Percentiles rank a stretch among this genome's conserved stretches.
Evolutionary conservation across 257 asterid genomes (phyloP).

Genomic region (Petunia secreta): DNA sequence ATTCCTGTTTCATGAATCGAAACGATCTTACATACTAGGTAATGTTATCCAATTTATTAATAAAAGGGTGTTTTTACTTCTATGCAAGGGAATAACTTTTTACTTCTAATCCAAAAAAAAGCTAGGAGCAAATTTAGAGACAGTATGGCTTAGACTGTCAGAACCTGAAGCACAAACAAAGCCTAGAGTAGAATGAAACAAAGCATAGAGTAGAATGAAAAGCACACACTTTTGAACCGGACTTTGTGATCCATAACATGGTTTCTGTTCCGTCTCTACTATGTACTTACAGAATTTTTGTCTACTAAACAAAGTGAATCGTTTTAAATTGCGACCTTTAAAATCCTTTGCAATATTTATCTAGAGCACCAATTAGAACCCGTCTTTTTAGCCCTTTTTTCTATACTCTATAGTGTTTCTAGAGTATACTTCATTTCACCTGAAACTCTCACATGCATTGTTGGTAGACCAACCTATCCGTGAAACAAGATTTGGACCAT

Average conservation of each 20-base stretch:
- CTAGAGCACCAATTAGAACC: not conserved
- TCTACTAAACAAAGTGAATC: not conserved
- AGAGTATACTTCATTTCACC: not conserved
- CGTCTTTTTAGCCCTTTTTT: not conserved
- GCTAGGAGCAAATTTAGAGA: not conserved
- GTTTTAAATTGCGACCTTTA: constrained; percentile 4
- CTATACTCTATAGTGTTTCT: not conserved
- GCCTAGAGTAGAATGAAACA: not conserved
- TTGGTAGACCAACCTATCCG: not conserved
- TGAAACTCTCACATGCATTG: not conserved
- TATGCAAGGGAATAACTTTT: not conserved
- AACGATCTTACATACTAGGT: not conserved
- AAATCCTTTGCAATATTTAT: constrained; percentile 13
- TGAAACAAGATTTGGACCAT: not conserved
- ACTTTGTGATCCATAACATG: not conserved
- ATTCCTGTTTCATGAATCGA: not conserved
- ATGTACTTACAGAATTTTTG: not conserved
- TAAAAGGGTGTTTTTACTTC: not conserved
- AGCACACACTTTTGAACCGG: not conserved
- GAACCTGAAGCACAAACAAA: not conserved
- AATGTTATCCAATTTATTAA: not conserved
- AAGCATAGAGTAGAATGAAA: not conserved
- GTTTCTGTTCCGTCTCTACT: not conserved
- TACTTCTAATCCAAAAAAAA: not conserved
- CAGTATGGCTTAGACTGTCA: not conserved